Percentiles rank a stretch among this genome's conserved stretches.
Conservation (phyloP, 2,329 filamentous ascomycete genomes). For the Tolypocladium tropicale region DNA sequence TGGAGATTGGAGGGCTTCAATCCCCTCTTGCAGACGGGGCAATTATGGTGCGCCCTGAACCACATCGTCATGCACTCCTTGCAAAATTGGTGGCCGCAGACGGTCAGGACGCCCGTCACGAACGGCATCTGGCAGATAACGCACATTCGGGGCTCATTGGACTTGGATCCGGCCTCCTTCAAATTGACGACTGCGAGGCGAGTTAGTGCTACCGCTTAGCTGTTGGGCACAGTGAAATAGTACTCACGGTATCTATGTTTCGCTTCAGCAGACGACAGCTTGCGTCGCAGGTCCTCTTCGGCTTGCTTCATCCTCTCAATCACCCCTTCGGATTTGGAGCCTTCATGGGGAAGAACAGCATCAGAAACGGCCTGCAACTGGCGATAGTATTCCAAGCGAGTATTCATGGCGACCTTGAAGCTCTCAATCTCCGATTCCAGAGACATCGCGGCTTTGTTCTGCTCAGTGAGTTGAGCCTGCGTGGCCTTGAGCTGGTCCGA, state of each 20-base stretch:
- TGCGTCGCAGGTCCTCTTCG: conserved; percentile 36
- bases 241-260: conserved; percentile 63
- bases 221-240: background rate
- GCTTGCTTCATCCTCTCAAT: conserved; percentile 22
- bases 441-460: conserved; percentile 35
- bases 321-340: conserved; percentile 41
- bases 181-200: conserved; percentile 36
- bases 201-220: conserved; percentile 2
- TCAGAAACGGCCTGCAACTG: conserved; percentile 90
- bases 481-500: conserved; percentile 51
- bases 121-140: conserved; percentile 77
- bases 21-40: conserved; percentile 71
- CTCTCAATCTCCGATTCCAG: conserved; percentile 63
- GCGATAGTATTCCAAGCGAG: conserved; percentile 78
- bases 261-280: conserved; percentile 53
- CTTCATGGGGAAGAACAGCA: conserved; percentile 66
- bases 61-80: conserved; percentile 76
- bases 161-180: conserved; percentile 47
- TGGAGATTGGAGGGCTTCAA: conserved; percentile 62
- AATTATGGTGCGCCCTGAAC: conserved; percentile 65
- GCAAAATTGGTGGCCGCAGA: conserved; percentile 89
- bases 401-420: conserved; percentile 73
- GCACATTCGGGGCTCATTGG: conserved; percentile 59
- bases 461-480: conserved; percentile 40
- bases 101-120: conserved; percentile 68